Percentiles rank a stretch among this genome's conserved stretches.
Conservation (phyloP, 2,329 filamentous ascomycete species). For the Sarocladium kiliense region DNA sequence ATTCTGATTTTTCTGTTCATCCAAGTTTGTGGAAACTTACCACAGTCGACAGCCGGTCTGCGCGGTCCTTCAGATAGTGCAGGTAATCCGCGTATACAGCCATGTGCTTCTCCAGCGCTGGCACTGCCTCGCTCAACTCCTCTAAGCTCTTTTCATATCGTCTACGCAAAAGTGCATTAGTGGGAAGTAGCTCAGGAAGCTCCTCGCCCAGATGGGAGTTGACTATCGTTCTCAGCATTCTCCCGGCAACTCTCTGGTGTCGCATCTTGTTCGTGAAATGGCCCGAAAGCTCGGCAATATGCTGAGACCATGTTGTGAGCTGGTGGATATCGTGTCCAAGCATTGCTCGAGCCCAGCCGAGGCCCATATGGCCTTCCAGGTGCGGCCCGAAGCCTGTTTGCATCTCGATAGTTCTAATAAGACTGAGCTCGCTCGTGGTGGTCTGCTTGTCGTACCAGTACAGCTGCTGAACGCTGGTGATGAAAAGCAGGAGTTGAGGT, state of each 20-base stretch:
- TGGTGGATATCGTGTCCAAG: not conserved
- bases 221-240: not conserved
- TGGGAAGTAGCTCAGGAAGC: not conserved
- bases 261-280: not conserved
- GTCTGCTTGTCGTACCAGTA: slow-evolving; percentile 2
- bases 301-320: not conserved
- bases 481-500: not conserved
- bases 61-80: not conserved
- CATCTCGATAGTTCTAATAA: not conserved
- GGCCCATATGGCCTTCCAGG: not conserved
- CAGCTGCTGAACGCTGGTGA: not conserved
- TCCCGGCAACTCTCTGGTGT: not conserved
- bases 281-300: not conserved
- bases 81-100: not conserved
- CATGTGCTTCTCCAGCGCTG: not conserved
- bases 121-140: not conserved
- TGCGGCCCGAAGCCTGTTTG: slow-evolving; percentile 1
- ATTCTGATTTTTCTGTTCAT: no score
- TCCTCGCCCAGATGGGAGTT: not conserved
- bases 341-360: not conserved
- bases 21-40: no score
- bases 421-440: not conserved
- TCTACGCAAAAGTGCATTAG: not conserved
- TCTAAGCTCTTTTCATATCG: not conserved
- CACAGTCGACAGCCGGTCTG: not conserved